Conservation (phyloP, 441 rosid species). For the Hura crepitans region DNA sequence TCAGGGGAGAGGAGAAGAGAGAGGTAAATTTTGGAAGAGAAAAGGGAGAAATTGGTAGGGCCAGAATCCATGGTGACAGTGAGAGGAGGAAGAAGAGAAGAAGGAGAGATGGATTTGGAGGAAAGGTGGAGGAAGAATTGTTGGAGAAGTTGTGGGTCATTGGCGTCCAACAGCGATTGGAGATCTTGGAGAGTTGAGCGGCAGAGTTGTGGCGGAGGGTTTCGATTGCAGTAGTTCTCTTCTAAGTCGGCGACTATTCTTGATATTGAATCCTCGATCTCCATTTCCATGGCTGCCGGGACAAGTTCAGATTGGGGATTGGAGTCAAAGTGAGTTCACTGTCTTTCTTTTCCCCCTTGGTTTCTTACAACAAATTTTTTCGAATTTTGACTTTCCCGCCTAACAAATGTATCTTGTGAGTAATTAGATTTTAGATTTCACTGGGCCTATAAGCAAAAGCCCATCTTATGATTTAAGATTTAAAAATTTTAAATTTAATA, state of each 20-base stretch:
- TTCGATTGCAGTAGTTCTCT: conserved; percentile 26
- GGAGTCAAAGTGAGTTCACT: neutral
- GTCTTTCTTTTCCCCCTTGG: too few relatives aligned
- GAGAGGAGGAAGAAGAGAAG: conserved; percentile 47
- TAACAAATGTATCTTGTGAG: too few relatives aligned
- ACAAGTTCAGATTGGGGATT: neutral
- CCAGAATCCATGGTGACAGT: conserved; percentile 61
- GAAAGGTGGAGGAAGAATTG: conserved; percentile 50
- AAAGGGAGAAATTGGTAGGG: conserved; percentile 39
- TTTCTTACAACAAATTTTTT: neutral
- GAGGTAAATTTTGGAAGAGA: conserved; percentile 57
- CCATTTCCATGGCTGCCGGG: neutral
- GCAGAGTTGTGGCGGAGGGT: conserved; percentile 25
- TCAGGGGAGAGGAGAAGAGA: conserved; percentile 56
- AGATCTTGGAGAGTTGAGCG: conserved; percentile 47
- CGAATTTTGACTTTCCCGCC: conserved; percentile 21
- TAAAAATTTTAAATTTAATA: too few relatives aligned
- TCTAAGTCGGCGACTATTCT: conserved; percentile 40
- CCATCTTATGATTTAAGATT: too few relatives aligned
- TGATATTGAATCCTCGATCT: conserved; percentile 38
- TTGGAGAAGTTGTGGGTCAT: conserved; percentile 39
- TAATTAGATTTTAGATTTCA: too few relatives aligned
- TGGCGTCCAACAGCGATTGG: conserved; percentile 40
- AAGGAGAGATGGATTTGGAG: conserved; percentile 34
- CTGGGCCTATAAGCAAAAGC: too few relatives aligned